Evolutionary conservation across 106 monocot genomes (phyloP).

Genomic region (Dioscorea alata): DNA sequence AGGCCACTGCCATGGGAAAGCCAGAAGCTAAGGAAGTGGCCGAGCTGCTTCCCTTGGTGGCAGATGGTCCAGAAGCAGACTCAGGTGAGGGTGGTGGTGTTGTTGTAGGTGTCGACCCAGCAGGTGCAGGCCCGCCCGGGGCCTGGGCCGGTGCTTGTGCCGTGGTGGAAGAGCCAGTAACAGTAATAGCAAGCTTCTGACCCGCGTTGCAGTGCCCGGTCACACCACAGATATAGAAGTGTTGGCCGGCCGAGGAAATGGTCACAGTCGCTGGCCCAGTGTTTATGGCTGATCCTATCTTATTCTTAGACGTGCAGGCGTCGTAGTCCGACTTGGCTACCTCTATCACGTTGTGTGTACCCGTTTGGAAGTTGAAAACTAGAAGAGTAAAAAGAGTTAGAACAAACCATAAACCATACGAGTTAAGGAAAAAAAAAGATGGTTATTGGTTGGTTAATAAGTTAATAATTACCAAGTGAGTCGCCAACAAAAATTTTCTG

Average conservation of each 20-base stretch:
- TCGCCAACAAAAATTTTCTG: constrained; percentile 24
- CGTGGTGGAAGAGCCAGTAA: not conserved
- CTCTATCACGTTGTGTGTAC: constrained; percentile 17
- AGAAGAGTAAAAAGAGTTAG: no score
- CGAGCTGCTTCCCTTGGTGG: not conserved
- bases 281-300: constrained; percentile 5
- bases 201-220: constrained; percentile 21
- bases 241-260: constrained; percentile 5
- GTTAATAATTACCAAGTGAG: constrained; percentile 26
- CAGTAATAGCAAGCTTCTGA: constrained; percentile 31
- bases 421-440: not conserved
- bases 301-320: constrained; percentile 14
- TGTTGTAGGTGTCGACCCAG: not conserved
- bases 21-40: not conserved
- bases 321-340: constrained; percentile 24
- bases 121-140: not conserved
- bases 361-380: constrained; percentile 25
- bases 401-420: not conserved
- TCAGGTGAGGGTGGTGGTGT: not conserved
- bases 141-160: not conserved
- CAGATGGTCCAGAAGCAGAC: not conserved
- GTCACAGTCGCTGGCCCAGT: constrained; percentile 28
- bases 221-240: constrained; percentile 35
- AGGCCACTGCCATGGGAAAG: not conserved
- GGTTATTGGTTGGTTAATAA: not conserved